Percentiles rank a stretch among this genome's conserved stretches.
phyloP scores from a whole-genome alignment of 805 yeast genomes.

The Zygoascus ofunaensis region DNA sequence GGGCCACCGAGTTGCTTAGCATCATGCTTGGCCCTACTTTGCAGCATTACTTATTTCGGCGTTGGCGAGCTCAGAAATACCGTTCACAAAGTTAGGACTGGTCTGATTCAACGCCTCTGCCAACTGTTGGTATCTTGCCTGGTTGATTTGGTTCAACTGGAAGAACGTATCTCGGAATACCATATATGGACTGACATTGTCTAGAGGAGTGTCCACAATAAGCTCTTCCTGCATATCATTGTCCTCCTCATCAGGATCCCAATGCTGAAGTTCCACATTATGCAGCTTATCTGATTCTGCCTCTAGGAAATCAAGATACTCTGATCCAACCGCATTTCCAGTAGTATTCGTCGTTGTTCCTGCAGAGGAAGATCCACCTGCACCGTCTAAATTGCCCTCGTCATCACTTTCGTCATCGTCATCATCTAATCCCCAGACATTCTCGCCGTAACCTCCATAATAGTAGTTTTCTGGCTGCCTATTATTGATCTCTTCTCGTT shows the following conservation, averaged over 20 bases:
- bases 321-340: conserved; percentile 29
- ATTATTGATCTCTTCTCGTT: conserved; percentile 53
- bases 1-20: too few relatives aligned
- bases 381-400: conserved; percentile 22
- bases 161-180: conserved; percentile 50
- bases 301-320: conserved; percentile 41
- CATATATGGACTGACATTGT: conserved; percentile 60
- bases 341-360: conserved; percentile 19
- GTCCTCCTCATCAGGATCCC: conserved; percentile 40
- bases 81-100: conserved; percentile 30
- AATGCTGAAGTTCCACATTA: conserved; percentile 20
- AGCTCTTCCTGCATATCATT: conserved; percentile 81
- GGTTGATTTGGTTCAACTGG: conserved; percentile 41
- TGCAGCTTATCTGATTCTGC: conserved; percentile 34
- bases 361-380: conserved; percentile 17
- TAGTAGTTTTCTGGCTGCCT: conserved; percentile 27
- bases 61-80: conserved; percentile 24
- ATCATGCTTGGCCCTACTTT: too few relatives aligned
- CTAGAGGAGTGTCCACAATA: conserved; percentile 69
- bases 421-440: conserved; percentile 15
- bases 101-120: conserved; percentile 34
- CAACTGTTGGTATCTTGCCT: conserved; percentile 40
- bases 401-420: conserved; percentile 25
- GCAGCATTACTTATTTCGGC: not conserved
- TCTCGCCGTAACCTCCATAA: conserved; percentile 23